Conservation (phyloP, 352 stramenopile genomes). For the Pythium grandisporangium region DNA sequence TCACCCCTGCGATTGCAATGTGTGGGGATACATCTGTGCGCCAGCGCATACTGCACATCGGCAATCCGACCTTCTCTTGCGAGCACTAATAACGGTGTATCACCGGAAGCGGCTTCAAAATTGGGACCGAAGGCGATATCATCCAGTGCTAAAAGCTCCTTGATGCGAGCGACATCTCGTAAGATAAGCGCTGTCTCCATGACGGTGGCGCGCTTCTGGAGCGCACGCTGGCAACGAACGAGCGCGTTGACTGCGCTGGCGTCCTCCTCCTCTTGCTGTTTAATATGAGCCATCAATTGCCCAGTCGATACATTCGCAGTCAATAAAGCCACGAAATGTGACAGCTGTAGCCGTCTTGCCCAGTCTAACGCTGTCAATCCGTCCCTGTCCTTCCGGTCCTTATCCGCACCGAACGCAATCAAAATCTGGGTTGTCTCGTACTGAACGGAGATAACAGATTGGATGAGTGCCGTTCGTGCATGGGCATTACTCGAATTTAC, state of each 20-base stretch:
- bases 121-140: constrained; percentile 29
- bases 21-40: constrained; percentile 23
- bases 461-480: constrained; percentile 30
- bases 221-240: constrained; percentile 1
- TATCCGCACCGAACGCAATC: constrained; percentile 28
- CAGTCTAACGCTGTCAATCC: constrained; percentile 23
- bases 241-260: constrained; percentile 5
- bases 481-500: constrained; percentile 19
- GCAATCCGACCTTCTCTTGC: constrained; percentile 2
- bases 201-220: constrained; percentile 8
- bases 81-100: constrained; percentile 28
- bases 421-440: constrained; percentile 24
- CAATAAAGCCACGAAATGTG: constrained; percentile 20
- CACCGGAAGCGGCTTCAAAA: constrained; percentile 29
- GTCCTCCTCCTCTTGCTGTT: constrained; percentile 30
- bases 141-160: constrained; percentile 23
- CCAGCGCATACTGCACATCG: constrained; percentile 29
- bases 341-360: constrained; percentile 17
- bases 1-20: constrained; percentile 38
- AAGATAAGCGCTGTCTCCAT: constrained; percentile 29
- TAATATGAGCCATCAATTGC: constrained; percentile 20
- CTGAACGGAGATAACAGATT: constrained; percentile 34
- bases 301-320: constrained; percentile 11
- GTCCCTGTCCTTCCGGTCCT: constrained; percentile 12
- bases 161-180: constrained; percentile 18